Evolutionary conservation across 768 basidiomycete genomes (phyloP), one percentile per base, ranked within the genome.

Genomic region (Hysterangium stoloniferum): DNA sequence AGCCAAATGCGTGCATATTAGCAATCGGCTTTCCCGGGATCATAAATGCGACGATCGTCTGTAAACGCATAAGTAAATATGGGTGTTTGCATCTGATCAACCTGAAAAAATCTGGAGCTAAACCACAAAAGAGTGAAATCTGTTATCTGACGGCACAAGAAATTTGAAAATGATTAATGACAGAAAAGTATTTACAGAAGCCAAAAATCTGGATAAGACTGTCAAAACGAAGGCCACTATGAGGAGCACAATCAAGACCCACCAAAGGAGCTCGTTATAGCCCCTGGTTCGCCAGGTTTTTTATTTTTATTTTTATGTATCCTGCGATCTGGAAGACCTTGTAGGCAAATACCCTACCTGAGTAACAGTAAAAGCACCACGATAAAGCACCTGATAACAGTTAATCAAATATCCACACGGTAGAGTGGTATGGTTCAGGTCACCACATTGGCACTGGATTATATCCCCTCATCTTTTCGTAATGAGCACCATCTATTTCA

Each of bases 261-360:
- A 63, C 59, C 60, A 61, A 0, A 59, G 62, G 2, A 63, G 54
- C 12, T 54, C 54, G 4, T 53, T 55, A 8, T 47, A 20, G 17
- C 51, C 44, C 24, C 49, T 52, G 20, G 52, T n/a, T n/a, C n/a
- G n/a, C n/a, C n/a, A n/a, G n/a, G n/a, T n/a, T n/a, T n/a, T n/a
- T n/a, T n/a, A n/a, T n/a, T n/a, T n/a, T n/a, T n/a, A n/a, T n/a
- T n/a, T n/a, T n/a, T n/a, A n/a, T n/a, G n/a, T n/a, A n/a, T n/a
- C n/a, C n/a, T n/a, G n/a, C n/a, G n/a, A n/a, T n/a, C n/a, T n/a
- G n/a, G n/a, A n/a, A n/a, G n/a, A n/a, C n/a, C n/a, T n/a, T n/a
- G n/a, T n/a, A n/a, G n/a, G n/a, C n/a, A n/a, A n/a, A n/a, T n/a
- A n/a, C n/a, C n/a, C n/a, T n/a, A n/a, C n/a, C n/a, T n/a, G n/a